Base-by-base conservation (phyloP, 2,329 filamentous ascomycete genomes). In the Clarireedia monteithiana region DNA sequence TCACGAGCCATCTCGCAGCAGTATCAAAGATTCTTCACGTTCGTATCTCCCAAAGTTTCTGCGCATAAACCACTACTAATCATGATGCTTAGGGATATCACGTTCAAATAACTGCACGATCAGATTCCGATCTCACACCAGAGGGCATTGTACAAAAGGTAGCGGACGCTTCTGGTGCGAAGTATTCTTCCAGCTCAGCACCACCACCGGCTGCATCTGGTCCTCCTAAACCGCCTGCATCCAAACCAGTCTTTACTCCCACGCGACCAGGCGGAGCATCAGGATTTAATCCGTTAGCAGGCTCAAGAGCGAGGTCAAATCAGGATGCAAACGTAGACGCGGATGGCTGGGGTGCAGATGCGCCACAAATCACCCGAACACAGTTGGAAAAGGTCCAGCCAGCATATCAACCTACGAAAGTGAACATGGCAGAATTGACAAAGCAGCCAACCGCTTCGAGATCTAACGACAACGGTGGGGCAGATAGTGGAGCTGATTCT, bases 331-430 rank as follows among this genome's bases (percentile, higher is more conserved):
- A 80, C 52, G 80, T 84, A 23, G 89, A 96, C 67, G 82, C 83
- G 38, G 94, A 99, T 72, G 94, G 94, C 50, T 99, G 94, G 94
- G 94, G 94, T 56, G 80, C 81, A 15, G 94, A 99, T 78, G 94
- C 94, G 4, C 94, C 94, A n/a, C 89, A 83, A 15, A 83, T 96
- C 46, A 91, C 89, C 48, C 82, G 94, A 67, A 88, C 85, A 51
- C 83, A 96, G 71, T 76, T 99, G 34, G 88, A 97, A 71, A 97
- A 94, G 74, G 94, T 99, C 46, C 82, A 88, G 62, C 81, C 94
- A 15, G 91, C 94, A 15, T 99, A 99, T 74, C 86, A 92, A 73
- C 94, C 94, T 39, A 96, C 91, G 55, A 96, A 91, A 72, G 92
- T 99, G 65, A 91, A 97, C 73, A 88, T 99, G 72, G 83, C 87